These are phyloP conservation scores for Aegilops bicornis DNA, from an alignment of 176 grass and related monocot species.

Conservation along the genomic window DNA sequence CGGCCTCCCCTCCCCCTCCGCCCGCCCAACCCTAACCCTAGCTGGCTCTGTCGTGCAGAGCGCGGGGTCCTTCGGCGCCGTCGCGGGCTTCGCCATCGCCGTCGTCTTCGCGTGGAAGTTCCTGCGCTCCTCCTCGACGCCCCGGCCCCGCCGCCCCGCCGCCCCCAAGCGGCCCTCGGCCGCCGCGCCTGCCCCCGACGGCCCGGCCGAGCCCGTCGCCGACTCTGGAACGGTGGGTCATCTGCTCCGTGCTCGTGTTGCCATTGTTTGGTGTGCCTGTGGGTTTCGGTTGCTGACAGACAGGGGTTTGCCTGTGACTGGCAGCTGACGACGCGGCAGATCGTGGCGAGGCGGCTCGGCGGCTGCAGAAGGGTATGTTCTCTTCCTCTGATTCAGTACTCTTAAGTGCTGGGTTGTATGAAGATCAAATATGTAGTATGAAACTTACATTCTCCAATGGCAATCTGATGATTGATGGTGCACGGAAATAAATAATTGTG, in stretches of 20 bases:
- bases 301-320: constrained; percentile 5
- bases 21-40: constrained; percentile 35
- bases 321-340: constrained; percentile 52
- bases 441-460: not conserved
- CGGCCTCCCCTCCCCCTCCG: not conserved
- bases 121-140: constrained; percentile 39
- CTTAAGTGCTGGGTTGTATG: not conserved
- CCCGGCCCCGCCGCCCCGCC: constrained; percentile 28
- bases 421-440: not conserved
- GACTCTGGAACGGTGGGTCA: constrained; percentile 33
- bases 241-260: not conserved
- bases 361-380: constrained; percentile 66
- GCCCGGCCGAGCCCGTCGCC: not conserved
- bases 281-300: not conserved
- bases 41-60: constrained; percentile 24
- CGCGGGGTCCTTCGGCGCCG: constrained; percentile 71
- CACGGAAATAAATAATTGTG: no score
- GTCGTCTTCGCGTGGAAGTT: constrained; percentile 92
- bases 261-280: not conserved
- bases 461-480: not conserved
- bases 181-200: not conserved
- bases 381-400: not conserved
- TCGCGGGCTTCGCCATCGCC: constrained; percentile 94
- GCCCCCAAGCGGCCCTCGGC: constrained; percentile 54
- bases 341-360: constrained; percentile 63